A percentile compares a stretch with the other conserved stretches of the same genome.
These are phyloP conservation scores for Chlorencoelia australis DNA, from an alignment of 2,329 filamentous ascomycete genomes.

Conservation along the genomic window DNA sequence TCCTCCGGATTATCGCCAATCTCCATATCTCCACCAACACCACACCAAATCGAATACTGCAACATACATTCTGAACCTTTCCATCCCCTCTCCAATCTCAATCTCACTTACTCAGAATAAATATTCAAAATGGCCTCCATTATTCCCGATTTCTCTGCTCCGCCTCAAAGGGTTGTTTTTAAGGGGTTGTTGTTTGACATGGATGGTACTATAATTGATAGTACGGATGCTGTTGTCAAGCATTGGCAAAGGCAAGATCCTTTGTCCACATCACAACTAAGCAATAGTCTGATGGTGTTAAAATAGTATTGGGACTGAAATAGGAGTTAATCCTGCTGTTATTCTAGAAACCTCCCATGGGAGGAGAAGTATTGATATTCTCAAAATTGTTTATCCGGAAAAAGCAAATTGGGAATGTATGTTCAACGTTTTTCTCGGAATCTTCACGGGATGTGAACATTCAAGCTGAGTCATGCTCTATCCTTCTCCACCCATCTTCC, in stretches of 20 bases:
- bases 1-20: constrained; percentile 3
- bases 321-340: constrained; percentile 72
- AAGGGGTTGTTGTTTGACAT: constrained; percentile 47
- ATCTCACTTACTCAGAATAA: not conserved
- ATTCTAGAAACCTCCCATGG: constrained; percentile 91
- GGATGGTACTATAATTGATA: constrained; percentile 74
- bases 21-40: constrained; percentile 17
- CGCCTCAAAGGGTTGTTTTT: constrained; percentile 19
- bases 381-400: constrained; percentile 68
- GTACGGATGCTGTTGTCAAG: constrained; percentile 65
- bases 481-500: constrained; percentile 1
- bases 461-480: no score
- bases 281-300: constrained; percentile 2
- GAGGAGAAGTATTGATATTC: constrained; percentile 75
- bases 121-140: constrained; percentile 17
- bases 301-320: constrained; percentile 63
- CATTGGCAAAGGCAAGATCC: constrained; percentile 51
- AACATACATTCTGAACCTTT: constrained; percentile 13
- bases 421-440: constrained; percentile 33
- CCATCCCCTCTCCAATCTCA: not conserved
- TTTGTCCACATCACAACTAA: not conserved
- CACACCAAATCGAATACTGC: constrained; percentile 12
- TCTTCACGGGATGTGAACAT: no score
- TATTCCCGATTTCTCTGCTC: constrained; percentile 11
- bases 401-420: constrained; percentile 90